A percentile compares a stretch with the other conserved stretches of the same genome.
phyloP scores from a whole-genome alignment of 345 rosid species.

The Hibiscus mutabilis region DNA sequence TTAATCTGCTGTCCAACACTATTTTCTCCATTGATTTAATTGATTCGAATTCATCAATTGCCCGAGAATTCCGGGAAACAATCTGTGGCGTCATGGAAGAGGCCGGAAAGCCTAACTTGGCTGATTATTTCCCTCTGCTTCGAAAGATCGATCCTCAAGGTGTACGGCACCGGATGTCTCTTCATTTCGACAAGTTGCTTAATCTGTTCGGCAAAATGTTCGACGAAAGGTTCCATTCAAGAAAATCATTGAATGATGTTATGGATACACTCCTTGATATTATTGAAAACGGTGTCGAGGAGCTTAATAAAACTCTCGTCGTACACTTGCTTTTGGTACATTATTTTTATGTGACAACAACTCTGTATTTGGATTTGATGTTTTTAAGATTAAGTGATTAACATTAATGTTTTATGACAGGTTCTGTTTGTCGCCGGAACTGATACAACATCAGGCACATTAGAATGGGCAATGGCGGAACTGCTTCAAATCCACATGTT shows the following conservation, averaged over 20 bases:
- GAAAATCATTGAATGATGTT: slow-evolving; percentile 21
- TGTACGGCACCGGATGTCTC: background rate
- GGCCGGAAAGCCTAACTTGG: slow-evolving; percentile 33
- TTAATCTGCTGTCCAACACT: slow-evolving; percentile 35
- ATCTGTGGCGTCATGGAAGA: slow-evolving; percentile 28
- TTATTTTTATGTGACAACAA: no score
- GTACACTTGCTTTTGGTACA: slow-evolving; percentile 26
- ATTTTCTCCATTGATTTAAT: slow-evolving; percentile 39
- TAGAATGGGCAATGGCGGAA: slow-evolving; percentile 59
- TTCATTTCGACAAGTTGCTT: slow-evolving; percentile 11
- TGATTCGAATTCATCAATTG: slow-evolving; percentile 11
- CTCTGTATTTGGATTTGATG: background rate
- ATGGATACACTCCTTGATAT: slow-evolving; percentile 24
- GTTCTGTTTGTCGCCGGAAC: slow-evolving; percentile 40
- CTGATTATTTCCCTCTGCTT: slow-evolving; percentile 38
- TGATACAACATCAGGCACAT: slow-evolving; percentile 39
- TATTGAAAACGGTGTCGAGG: slow-evolving; percentile 15
- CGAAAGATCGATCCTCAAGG: slow-evolving; percentile 30
- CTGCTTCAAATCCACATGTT: slow-evolving; percentile 28
- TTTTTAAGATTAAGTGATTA: background rate
- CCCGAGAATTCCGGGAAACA: slow-evolving; percentile 23
- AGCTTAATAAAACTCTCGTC: slow-evolving; percentile 16
- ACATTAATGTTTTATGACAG: slow-evolving; percentile 17
- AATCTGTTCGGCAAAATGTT: slow-evolving; percentile 22
- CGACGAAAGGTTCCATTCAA: slow-evolving; percentile 17